Percentiles rank a stretch among this genome's conserved stretches.
Evolutionary conservation across 129 eudicot species (phyloP).

Genomic region (Pulicaria dysenterica): DNA sequence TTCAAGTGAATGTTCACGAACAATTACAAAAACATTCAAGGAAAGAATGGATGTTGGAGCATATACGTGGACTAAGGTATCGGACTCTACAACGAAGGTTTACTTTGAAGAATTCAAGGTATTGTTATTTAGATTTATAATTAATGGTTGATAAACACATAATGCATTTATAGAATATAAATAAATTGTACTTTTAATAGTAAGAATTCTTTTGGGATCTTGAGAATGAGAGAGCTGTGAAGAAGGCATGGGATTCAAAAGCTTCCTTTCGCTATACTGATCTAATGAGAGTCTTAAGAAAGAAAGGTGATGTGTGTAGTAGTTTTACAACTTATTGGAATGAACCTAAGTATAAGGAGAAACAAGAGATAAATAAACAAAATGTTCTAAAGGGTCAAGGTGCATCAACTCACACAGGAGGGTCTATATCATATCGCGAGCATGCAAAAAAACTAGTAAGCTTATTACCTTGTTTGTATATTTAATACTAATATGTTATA

Average conservation of each 20-base stretch:
- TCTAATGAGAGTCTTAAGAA: too few species aligned
- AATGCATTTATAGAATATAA: not conserved
- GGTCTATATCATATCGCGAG: not conserved
- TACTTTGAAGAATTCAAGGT: constrained; percentile 3
- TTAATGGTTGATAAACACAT: not conserved
- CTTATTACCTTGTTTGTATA: not conserved
- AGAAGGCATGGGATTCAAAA: too few species aligned
- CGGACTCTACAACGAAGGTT: not conserved
- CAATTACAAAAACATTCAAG: not conserved
- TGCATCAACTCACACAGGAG: not conserved
- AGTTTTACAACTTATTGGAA: not conserved
- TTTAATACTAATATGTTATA: not conserved
- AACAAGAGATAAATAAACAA: not conserved
- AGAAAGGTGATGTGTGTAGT: not conserved
- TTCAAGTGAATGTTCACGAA: not conserved
- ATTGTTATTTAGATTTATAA: not conserved
- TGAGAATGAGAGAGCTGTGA: too few species aligned
- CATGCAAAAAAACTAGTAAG: not conserved
- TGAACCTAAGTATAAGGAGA: too few species aligned
- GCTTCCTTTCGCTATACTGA: too few species aligned
- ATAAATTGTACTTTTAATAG: not conserved
- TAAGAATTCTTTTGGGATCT: not conserved
- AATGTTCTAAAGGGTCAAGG: not conserved
- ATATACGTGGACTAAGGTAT: not conserved
- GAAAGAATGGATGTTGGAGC: not conserved